These are phyloP conservation scores for Malus domestica DNA, from an alignment of 306 rosid genomes.

Conservation along the genomic window DNA sequence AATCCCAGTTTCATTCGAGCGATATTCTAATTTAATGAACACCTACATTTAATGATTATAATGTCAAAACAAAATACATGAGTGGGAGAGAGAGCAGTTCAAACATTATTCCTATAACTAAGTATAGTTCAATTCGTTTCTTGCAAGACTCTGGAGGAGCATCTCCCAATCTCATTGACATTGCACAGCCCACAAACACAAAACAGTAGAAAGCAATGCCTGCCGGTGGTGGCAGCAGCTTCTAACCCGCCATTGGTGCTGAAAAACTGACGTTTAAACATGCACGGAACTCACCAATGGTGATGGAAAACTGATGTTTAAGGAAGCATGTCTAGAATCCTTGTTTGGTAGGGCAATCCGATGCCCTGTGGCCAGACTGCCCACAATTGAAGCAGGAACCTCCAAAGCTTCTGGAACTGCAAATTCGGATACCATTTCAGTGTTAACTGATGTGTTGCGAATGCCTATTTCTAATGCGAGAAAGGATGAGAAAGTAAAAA, in stretches of 20 bases:
- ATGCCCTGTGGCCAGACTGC: constrained; percentile 78
- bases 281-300: constrained; percentile 8
- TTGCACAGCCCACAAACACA: constrained; percentile 13
- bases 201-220: constrained; percentile 2
- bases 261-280: constrained; percentile 16
- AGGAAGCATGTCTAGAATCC: constrained; percentile 28
- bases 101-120: neutral
- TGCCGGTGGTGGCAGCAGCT: constrained; percentile 14
- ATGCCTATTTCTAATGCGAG: neutral
- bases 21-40: neutral
- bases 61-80: constrained; percentile 7
- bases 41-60: neutral
- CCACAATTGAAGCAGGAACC: constrained; percentile 95
- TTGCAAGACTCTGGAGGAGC: constrained; percentile 19
- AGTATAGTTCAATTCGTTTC: constrained; percentile 18
- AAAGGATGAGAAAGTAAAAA: neutral
- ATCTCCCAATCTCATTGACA: constrained; percentile 22
- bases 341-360: constrained; percentile 72
- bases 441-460: neutral
- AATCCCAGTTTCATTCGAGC: neutral
- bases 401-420: constrained; percentile 58
- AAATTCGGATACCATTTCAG: constrained; percentile 23
- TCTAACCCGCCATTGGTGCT: constrained; percentile 16
- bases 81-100: neutral
- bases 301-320: constrained; percentile 9